Evolutionary conservation across 345 rosid genomes (phyloP), one percentile per base, ranked within the genome.

Genomic region (Lumnitzera racemosa): DNA sequence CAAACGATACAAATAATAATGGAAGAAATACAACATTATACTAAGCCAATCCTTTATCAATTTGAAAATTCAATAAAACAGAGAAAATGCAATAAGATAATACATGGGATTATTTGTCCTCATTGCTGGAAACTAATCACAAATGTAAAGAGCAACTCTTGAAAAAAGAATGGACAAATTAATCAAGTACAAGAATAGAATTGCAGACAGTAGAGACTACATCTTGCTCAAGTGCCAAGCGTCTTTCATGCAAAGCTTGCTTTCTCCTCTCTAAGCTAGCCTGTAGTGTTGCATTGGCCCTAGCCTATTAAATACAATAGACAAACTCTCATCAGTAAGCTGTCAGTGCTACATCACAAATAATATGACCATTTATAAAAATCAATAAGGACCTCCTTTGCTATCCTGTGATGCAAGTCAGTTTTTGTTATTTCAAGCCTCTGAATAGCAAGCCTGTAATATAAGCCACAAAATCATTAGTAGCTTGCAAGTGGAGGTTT

Each of bases 201-300:
- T 36, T 36, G 43, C 9, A 36, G 54, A 49, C 53, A 74, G 67
- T 67, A 64, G 78, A 57, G 61, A 53, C 55, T 88, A 94, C 97
- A 84, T 94, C 97, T 88, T 90, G 99, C 71, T 90, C 97, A 70
- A 94, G 99, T 50, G 95, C 96, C 78, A 94, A 70, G 64, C 97
- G 97, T 59, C 96, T 85, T 70, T 94, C 99, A 67, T 94, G 97
- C 77, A 94, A 75, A 52, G 99, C 99, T 80, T 94, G 99, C 78
- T 94, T 94, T 81, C 97, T 90, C 78, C 96, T 83, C 81, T 94
- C 97, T 69, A 94, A 74, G 80, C 97, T 90, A 65, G 96, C 96
- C 70, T 94, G 99, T 58, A 94, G 78, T 76, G 90, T 86, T 49
- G 99, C 97, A 75, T 90, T 90, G 63, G 97, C 99, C 76, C 95